phyloP scores from a whole-genome alignment of 306 rosid species.

The Quercus agrifolia region DNA sequence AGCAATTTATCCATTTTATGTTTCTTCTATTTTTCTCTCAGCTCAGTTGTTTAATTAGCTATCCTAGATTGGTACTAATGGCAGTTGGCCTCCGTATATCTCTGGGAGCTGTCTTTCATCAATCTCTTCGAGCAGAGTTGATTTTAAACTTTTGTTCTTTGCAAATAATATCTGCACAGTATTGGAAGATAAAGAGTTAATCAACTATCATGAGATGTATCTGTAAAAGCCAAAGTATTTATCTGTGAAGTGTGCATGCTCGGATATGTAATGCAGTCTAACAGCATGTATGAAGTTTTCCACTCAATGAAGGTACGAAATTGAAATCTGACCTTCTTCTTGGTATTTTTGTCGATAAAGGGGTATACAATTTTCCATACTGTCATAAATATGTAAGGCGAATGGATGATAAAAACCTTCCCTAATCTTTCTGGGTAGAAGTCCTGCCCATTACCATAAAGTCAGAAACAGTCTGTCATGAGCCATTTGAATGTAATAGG shows the following conservation, averaged over 20 bases:
- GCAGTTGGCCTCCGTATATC: constrained; percentile 29
- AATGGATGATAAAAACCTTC: constrained; percentile 45
- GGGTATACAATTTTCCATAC: constrained; percentile 56
- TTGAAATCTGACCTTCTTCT: background rate
- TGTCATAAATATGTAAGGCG: constrained; percentile 53
- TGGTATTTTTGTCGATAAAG: constrained; percentile 56
- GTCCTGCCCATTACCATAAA: constrained; percentile 32
- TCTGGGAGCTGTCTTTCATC: constrained; percentile 40
- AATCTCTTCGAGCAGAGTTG: constrained; percentile 17
- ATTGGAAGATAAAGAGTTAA: background rate
- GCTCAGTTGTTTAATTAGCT: constrained; percentile 5
- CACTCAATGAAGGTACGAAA: background rate
- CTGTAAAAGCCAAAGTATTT: too few species aligned
- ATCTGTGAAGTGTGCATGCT: too few species aligned
- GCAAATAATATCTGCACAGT: constrained; percentile 26
- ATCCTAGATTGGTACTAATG: constrained; percentile 28
- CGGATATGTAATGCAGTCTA: too few species aligned
- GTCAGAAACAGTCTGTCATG: background rate
- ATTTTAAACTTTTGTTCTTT: constrained; percentile 23
- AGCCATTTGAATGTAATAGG: background rate
- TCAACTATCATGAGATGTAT: too few species aligned
- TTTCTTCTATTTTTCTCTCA: background rate
- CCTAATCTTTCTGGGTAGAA: constrained; percentile 61
- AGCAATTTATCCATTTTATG: background rate
- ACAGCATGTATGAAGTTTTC: background rate